phyloP scores from a whole-genome alignment of 352 stramenopile species.

The Blastocystis sp. region DNA sequence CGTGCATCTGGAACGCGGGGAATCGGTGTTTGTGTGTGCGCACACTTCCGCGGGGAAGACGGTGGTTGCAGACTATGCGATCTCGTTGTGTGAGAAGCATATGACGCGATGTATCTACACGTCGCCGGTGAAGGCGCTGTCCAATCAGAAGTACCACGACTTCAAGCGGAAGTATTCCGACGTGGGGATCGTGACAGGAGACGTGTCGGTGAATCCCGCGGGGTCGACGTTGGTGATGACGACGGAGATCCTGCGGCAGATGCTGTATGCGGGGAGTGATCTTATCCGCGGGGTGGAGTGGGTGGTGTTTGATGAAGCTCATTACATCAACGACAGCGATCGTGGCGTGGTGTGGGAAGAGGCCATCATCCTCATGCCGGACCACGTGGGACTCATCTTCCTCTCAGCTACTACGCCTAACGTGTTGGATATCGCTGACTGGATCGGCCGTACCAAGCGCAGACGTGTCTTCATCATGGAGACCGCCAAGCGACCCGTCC shows the following conservation, averaged over 20 bases:
- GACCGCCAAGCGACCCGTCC: slow-evolving; percentile 87
- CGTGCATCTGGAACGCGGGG: slow-evolving; percentile 78
- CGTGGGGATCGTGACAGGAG: slow-evolving; percentile 89
- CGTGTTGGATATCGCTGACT: slow-evolving; percentile 93
- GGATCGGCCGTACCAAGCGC: slow-evolving; percentile 90
- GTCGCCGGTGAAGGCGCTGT: slow-evolving; percentile 91
- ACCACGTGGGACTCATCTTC: slow-evolving; percentile 92
- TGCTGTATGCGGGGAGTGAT: slow-evolving; percentile 85
- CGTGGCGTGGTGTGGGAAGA: slow-evolving; percentile 89
- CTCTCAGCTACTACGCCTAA: slow-evolving; percentile 94
- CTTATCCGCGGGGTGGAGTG: slow-evolving; percentile 92
- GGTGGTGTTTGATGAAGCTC: slow-evolving; percentile 89
- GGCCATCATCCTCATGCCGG: slow-evolving; percentile 90
- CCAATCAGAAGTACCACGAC: slow-evolving; percentile 95
- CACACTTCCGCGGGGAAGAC: slow-evolving; percentile 94
- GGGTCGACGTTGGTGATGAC: slow-evolving; percentile 93
- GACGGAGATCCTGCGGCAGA: slow-evolving; percentile 87
- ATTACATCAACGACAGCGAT: slow-evolving; percentile 95
- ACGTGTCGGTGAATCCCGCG: slow-evolving; percentile 86
- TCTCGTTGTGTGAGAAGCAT: slow-evolving; percentile 79
- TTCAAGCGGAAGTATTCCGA: slow-evolving; percentile 85
- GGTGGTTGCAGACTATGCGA: slow-evolving; percentile 92
- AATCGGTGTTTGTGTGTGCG: slow-evolving; percentile 86
- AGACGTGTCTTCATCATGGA: slow-evolving; percentile 89
- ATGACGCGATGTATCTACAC: slow-evolving; percentile 85